Evolutionary conservation across 2,329 filamentous ascomycete genomes (phyloP), one percentile per base, ranked within the genome.

Genomic region (Ophiocordyceps polyrhachis-furcata): DNA sequence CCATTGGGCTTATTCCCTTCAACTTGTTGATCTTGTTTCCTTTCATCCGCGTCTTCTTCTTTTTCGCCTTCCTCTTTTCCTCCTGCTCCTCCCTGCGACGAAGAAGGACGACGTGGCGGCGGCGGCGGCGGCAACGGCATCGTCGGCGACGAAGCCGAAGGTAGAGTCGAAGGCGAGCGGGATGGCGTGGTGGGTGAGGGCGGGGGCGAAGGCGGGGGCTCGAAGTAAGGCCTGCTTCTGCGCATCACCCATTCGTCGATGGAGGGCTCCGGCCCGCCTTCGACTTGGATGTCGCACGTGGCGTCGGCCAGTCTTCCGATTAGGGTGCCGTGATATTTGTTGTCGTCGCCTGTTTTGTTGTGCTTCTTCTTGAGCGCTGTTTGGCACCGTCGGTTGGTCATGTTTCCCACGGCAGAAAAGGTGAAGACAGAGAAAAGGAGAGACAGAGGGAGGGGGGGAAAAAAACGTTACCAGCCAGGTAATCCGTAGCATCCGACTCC

Each of bases 291-390:
- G 8, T 81, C 74, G 55, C 76, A 76, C 11, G 48, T 20, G 46
- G 79, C 73, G 51, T 93, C 85, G 43, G 72, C 73, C 41, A 71
- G 68, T 51, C 79, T 79, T 4, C 89, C 89, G 12, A 96, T 68
- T 0, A 91, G 73, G 0, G 89, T 94, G 28, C 85, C 86, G 52
- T 81, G 76, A 59, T 86, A 93, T 55, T 89, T 81, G 11, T 81
- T 80, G 56, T 93, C 87, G 55, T 93, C 86, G 49, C 83, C 84
- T 1, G 82, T 83, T 54, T 91, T 93, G 64, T 81, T 87, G 60
- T 93, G 84, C 57, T 93, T 94, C 64, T 88, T 91, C 62, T 93
- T 95, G 40, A 96, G 66, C 5, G 79, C 82, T 83, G n/a, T n/a
- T n/a, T n/a, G n/a, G n/a, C n/a, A n/a, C n/a, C n/a, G n/a, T n/a